These are phyloP conservation scores for Petasospora rhodanensis DNA, from an alignment of 1,139 yeast species.

Conservation along the genomic window DNA sequence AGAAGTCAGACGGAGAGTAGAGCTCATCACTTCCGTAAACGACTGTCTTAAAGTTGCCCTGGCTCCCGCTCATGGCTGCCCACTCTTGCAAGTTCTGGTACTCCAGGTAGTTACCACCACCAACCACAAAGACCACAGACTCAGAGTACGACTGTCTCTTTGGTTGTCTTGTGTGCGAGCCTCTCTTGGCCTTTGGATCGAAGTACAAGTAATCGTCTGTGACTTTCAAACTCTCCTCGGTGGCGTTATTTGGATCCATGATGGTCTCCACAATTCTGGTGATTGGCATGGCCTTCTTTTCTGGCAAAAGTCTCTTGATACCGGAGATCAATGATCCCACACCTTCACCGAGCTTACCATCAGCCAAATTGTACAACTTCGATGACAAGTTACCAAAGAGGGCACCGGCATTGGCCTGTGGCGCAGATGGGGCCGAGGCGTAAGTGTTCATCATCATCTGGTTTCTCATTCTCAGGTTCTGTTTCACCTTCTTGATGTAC, in stretches of 20 bases:
- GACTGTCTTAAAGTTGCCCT: conserved; percentile 40
- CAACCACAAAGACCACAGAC: conserved; percentile 85
- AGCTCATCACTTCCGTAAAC: conserved; percentile 87
- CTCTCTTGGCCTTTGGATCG: conserved; percentile 83
- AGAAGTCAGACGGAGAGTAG: conserved; percentile 69
- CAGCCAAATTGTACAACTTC: conserved; percentile 73
- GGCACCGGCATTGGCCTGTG: conserved; percentile 40
- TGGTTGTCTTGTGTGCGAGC: conserved; percentile 86
- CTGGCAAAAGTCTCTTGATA: conserved; percentile 82
- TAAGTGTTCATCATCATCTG: conserved; percentile 30
- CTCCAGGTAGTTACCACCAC: conserved; percentile 94
- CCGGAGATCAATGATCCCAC: conserved; percentile 87
- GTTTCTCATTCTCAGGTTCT: conserved; percentile 63
- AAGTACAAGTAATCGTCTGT: conserved; percentile 89
- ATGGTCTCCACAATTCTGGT: conserved; percentile 88
- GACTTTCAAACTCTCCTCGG: conserved; percentile 54
- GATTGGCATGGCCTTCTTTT: conserved; percentile 79
- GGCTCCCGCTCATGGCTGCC: conserved; percentile 43
- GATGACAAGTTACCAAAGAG: conserved; percentile 75
- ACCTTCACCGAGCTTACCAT: conserved; percentile 72
- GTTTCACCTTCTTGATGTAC: conserved; percentile 78
- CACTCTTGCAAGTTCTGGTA: conserved; percentile 93
- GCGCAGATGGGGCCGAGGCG: conserved; percentile 12
- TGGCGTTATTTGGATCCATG: conserved; percentile 73
- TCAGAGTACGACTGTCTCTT: conserved; percentile 78